Conservation (phyloP, 192 early-diverging fungal species). For the Diversispora epigaea region DNA sequence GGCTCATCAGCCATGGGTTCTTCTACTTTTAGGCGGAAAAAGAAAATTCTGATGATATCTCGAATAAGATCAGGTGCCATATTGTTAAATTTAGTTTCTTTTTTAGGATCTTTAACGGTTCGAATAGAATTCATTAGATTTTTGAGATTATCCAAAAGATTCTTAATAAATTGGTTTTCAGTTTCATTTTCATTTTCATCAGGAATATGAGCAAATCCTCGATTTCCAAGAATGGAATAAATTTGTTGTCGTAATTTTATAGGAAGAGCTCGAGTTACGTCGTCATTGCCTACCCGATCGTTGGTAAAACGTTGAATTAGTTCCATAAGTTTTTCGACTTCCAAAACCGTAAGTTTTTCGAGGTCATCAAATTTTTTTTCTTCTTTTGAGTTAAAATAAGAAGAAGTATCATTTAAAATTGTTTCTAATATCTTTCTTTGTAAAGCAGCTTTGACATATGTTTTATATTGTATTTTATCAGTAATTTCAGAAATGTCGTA, state of each 20-base stretch:
- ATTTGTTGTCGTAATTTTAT: slow-evolving; percentile 20
- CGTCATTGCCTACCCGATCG: neutral
- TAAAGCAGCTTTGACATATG: neutral
- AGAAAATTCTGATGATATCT: slow-evolving; percentile 1
- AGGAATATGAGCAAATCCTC: slow-evolving; percentile 5
- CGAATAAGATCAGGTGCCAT: neutral
- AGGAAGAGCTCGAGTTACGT: neutral
- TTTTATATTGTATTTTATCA: neutral
- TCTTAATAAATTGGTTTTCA: slow-evolving; percentile 14
- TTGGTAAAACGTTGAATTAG: neutral
- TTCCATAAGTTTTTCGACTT: neutral
- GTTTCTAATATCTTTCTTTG: neutral
- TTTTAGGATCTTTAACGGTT: neutral
- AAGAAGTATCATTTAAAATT: neutral
- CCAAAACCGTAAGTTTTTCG: neutral
- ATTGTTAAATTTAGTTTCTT: neutral
- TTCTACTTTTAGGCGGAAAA: slow-evolving; percentile 20
- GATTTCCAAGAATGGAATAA: slow-evolving; percentile 23
- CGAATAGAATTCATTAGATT: slow-evolving; percentile 3
- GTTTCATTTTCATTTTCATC: neutral
- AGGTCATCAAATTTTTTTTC: neutral
- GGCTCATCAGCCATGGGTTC: neutral
- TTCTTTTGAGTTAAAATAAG: neutral
- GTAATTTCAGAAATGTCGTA: neutral
- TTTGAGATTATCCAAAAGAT: neutral